phyloP scores from a whole-genome alignment of 2,329 filamentous ascomycete species.

The Stagonosporopsis rhizophila region DNA sequence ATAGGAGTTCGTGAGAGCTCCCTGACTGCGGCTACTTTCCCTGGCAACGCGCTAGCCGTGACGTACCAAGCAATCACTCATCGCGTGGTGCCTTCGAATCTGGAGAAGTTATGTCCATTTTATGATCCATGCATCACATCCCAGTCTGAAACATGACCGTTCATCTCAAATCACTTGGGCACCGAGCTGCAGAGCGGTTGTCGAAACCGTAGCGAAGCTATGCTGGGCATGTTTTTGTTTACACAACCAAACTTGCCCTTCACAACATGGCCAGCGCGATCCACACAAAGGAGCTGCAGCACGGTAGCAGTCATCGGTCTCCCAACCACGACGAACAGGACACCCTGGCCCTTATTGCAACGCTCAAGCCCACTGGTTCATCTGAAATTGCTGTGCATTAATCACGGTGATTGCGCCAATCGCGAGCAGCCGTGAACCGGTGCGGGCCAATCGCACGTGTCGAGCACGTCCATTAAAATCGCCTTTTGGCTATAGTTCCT shows the following conservation, averaged over 20 bases:
- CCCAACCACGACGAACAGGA: slow-evolving; percentile 3
- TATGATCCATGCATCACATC: slow-evolving; percentile 22
- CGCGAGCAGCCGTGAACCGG: neutral
- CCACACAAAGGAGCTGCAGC: slow-evolving; percentile 7
- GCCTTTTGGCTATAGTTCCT: slow-evolving; percentile 15
- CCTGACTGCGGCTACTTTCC: slow-evolving; percentile 6
- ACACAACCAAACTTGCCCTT: slow-evolving; percentile 2
- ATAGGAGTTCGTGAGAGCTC: slow-evolving; percentile 11
- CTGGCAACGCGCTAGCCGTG: slow-evolving; percentile 14
- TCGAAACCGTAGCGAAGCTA: neutral
- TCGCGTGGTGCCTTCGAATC: slow-evolving; percentile 2
- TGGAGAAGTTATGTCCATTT: slow-evolving; percentile 9
- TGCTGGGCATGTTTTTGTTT: slow-evolving; percentile 10
- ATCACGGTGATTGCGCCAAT: slow-evolving; percentile 18
- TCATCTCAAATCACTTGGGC: slow-evolving; percentile 5
- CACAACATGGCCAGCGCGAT: slow-evolving; percentile 5
- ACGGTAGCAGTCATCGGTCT: neutral
- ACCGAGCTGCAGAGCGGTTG: neutral
- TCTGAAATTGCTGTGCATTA: slow-evolving; percentile 12
- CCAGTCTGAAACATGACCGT: slow-evolving; percentile 7
- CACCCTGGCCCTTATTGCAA: slow-evolving; percentile 19
- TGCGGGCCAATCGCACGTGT: slow-evolving; percentile 8
- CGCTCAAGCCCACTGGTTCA: slow-evolving; percentile 23
- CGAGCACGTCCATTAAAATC: slow-evolving; percentile 9
- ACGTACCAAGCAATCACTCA: slow-evolving; percentile 16